Percentiles rank a stretch among this genome's conserved stretches.
phyloP scores from a whole-genome alignment of 2,329 filamentous ascomycete species.

The Fonsecaea erecta region DNA sequence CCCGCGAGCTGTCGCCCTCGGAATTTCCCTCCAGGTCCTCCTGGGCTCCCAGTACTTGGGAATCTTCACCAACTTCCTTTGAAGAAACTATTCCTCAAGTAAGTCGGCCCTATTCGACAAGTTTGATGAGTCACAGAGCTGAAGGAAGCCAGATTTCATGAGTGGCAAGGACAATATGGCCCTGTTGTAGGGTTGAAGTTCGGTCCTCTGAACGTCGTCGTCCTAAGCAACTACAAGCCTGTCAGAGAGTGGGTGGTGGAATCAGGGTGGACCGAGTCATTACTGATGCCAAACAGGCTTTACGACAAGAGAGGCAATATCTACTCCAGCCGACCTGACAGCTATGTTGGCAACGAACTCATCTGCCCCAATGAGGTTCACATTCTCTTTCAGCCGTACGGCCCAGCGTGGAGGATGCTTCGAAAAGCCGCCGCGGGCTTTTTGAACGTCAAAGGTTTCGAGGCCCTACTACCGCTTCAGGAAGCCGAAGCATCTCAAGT shows the following conservation, averaged over 20 bases:
- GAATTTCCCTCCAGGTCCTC: slow-evolving; percentile 33
- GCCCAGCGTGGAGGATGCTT: slow-evolving; percentile 51
- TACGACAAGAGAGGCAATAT: slow-evolving; percentile 47
- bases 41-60: slow-evolving; percentile 29
- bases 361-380: slow-evolving; percentile 21
- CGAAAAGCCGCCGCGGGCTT: slow-evolving; percentile 34
- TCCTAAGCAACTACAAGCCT: slow-evolving; percentile 26
- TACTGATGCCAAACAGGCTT: slow-evolving; percentile 38
- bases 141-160: slow-evolving; percentile 22
- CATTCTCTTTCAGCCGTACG: slow-evolving; percentile 49
- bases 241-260: slow-evolving; percentile 24
- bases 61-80: slow-evolving; percentile 33
- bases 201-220: slow-evolving; percentile 29
- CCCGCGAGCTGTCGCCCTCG: slow-evolving; percentile 25
- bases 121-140: neutral
- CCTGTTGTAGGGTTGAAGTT: slow-evolving; percentile 29
- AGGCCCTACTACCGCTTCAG: slow-evolving; percentile 29
- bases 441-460: slow-evolving; percentile 8
- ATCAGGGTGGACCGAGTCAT: neutral
- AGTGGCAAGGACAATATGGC: slow-evolving; percentile 29
- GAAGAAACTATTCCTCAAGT: slow-evolving; percentile 21
- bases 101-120: neutral
- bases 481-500: slow-evolving; percentile 31
- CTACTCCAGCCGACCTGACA: slow-evolving; percentile 48
- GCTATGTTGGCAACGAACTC: slow-evolving; percentile 47